Conservation (phyloP, 208 protist genomes). For the Acanthamoeba healyi region DNA sequence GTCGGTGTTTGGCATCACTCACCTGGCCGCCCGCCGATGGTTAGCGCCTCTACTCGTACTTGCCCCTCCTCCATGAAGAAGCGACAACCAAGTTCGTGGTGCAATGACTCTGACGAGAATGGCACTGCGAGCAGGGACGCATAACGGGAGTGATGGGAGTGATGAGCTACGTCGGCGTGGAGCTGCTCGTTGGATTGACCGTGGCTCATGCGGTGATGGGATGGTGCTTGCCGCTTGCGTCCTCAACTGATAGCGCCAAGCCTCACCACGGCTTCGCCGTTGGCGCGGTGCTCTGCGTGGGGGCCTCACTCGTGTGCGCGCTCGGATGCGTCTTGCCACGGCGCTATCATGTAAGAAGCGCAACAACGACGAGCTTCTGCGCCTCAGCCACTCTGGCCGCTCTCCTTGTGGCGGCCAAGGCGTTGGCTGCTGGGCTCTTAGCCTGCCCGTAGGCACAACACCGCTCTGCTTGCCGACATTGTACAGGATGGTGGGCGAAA, state of each 20-base stretch:
- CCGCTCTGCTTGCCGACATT: too few relatives aligned
- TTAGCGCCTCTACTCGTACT: neutral
- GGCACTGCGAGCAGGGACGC: neutral
- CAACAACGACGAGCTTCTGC: neutral
- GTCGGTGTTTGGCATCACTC: neutral
- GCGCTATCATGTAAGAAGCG: neutral
- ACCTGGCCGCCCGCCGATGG: neutral
- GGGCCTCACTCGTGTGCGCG: neutral
- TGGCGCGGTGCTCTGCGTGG: neutral
- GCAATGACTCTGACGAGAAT: neutral
- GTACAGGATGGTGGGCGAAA: too few relatives aligned
- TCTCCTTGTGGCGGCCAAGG: neutral
- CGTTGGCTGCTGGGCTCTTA: neutral
- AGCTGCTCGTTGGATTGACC: neutral
- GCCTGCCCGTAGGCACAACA: neutral
- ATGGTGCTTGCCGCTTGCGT: neutral
- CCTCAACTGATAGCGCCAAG: neutral
- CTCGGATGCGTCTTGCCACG: neutral
- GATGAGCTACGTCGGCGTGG: neutral
- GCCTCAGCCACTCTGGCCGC: neutral
- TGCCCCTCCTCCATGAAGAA: neutral
- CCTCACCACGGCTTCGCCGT: neutral
- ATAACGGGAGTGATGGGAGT: neutral
- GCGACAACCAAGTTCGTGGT: too few relatives aligned
- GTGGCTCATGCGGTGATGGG: neutral